These are phyloP conservation scores for Leccinum pellstonianum DNA, from an alignment of 768 basidiomycete genomes.

Conservation along the genomic window DNA sequence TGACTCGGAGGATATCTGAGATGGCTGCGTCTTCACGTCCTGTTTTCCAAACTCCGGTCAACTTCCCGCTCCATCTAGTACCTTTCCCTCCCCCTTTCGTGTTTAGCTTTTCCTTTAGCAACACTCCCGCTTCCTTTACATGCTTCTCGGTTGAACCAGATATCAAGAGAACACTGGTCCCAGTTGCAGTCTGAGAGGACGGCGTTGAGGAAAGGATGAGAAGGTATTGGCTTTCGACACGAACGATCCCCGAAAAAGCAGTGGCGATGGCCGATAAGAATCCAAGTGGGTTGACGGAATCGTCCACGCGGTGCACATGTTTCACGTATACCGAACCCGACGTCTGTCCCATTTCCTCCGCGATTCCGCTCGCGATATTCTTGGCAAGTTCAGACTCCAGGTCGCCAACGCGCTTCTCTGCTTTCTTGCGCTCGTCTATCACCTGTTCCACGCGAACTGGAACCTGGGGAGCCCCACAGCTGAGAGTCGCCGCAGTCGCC, in stretches of 20 bases:
- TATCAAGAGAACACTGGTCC: constrained; percentile 56
- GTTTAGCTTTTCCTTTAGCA: constrained; percentile 52
- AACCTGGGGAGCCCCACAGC: constrained; percentile 64
- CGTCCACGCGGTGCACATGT: constrained; percentile 60
- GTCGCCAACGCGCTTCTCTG: constrained; percentile 67
- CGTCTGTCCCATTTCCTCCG: constrained; percentile 35
- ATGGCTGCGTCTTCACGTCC: constrained; percentile 21
- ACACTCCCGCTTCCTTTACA: constrained; percentile 59
- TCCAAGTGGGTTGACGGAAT: constrained; percentile 53
- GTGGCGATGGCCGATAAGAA: constrained; percentile 60
- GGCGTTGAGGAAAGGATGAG: constrained; percentile 63
- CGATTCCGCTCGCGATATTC: constrained; percentile 43
- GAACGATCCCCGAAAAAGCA: constrained; percentile 36
- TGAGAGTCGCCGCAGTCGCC: constrained; percentile 57
- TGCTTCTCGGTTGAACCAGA: constrained; percentile 58
- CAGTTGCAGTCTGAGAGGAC: constrained; percentile 49
- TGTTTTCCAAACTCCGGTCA: constrained; percentile 42
- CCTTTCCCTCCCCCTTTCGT: constrained; percentile 83
- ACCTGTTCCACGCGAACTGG: constrained; percentile 68
- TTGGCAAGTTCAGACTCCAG: constrained; percentile 64
- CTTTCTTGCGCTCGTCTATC: constrained; percentile 62
- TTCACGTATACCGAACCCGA: constrained; percentile 37
- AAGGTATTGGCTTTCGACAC: constrained; percentile 36
- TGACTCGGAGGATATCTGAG: constrained; percentile 17
- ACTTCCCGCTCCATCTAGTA: constrained; percentile 73